These are phyloP conservation scores for Fusarium bactridioides DNA, from an alignment of 2,329 filamentous ascomycete genomes.

Conservation along the genomic window DNA sequence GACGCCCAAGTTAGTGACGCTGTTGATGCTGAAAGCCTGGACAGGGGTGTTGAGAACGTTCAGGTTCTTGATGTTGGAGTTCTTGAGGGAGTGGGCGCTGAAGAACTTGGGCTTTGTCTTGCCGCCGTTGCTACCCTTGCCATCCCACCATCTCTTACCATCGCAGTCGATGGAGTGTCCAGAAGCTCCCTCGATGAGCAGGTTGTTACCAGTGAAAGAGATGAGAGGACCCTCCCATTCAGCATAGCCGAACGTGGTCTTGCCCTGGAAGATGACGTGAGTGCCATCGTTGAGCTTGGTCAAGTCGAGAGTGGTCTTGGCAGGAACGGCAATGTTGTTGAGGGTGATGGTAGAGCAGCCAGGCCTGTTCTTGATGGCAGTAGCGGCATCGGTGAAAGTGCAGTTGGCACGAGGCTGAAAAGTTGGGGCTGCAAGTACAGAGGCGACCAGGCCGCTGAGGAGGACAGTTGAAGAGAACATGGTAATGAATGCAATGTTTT, in stretches of 20 bases:
- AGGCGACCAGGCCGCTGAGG: conserved; percentile 42
- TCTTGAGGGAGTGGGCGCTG: conserved; percentile 52
- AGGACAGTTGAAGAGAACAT: conserved; percentile 34
- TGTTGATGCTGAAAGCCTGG: conserved; percentile 53
- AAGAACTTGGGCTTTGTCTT: conserved; percentile 71
- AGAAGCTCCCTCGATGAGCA: conserved; percentile 60
- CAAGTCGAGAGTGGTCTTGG: conserved; percentile 66
- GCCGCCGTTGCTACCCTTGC: conserved; percentile 66
- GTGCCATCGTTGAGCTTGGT: conserved; percentile 60
- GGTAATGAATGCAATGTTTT: background rate
- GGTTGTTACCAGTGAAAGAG: conserved; percentile 63
- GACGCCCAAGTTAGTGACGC: conserved; percentile 46
- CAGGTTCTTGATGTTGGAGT: conserved; percentile 49
- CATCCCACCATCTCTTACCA: conserved; percentile 68
- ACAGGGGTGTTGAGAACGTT: conserved; percentile 54
- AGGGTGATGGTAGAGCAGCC: conserved; percentile 63
- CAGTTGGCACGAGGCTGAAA: conserved; percentile 48
- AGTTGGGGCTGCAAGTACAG: conserved; percentile 35
- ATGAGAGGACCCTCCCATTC: conserved; percentile 73
- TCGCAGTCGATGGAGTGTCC: conserved; percentile 62
- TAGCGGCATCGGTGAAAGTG: conserved; percentile 62
- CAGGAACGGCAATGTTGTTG: conserved; percentile 62
- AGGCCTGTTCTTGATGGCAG: conserved; percentile 58
- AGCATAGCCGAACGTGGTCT: conserved; percentile 72
- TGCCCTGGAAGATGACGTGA: conserved; percentile 67